Conservation (phyloP, 2,329 filamentous ascomycete genomes). For the Lasiodiplodia sp. region DNA sequence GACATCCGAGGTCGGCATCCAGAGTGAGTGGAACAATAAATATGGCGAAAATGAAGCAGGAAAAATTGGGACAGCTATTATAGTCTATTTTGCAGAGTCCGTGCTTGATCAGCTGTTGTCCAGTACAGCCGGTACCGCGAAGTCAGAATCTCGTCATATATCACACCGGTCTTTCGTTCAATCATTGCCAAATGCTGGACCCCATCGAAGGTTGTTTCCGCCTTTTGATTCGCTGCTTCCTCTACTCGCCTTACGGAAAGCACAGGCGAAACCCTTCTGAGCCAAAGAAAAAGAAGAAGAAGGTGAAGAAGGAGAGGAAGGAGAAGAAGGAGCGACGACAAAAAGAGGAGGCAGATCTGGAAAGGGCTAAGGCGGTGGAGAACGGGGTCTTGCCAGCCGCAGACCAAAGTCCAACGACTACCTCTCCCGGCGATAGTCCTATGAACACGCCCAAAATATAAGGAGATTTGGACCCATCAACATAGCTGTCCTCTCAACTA, state of each 20-base stretch:
- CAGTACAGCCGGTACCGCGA: too few species aligned
- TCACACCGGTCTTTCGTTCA: neutral
- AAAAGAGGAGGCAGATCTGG: neutral
- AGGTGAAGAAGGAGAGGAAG: neutral
- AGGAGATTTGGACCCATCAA: neutral
- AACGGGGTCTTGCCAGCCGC: neutral
- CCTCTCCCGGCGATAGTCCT: neutral
- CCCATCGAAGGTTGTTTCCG: neutral
- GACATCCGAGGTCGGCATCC: constrained; percentile 2
- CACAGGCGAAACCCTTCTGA: neutral
- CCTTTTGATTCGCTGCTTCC: constrained; percentile 5
- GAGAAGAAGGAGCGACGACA: neutral
- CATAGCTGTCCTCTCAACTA: too few species aligned
- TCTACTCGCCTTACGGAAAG: constrained; percentile 4
- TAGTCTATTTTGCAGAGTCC: neutral
- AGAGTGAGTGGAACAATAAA: neutral
- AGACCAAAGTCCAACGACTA: neutral
- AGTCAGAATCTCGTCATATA: neutral
- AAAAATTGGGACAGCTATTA: neutral
- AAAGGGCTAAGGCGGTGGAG: neutral
- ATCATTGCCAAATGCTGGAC: neutral
- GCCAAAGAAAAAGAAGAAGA: neutral
- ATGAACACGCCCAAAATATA: neutral
- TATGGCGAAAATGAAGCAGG: neutral
- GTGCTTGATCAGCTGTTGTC: too few species aligned